These are phyloP conservation scores for Eleusine coracana DNA, from an alignment of 176 grass and related monocot species.

Conservation along the genomic window DNA sequence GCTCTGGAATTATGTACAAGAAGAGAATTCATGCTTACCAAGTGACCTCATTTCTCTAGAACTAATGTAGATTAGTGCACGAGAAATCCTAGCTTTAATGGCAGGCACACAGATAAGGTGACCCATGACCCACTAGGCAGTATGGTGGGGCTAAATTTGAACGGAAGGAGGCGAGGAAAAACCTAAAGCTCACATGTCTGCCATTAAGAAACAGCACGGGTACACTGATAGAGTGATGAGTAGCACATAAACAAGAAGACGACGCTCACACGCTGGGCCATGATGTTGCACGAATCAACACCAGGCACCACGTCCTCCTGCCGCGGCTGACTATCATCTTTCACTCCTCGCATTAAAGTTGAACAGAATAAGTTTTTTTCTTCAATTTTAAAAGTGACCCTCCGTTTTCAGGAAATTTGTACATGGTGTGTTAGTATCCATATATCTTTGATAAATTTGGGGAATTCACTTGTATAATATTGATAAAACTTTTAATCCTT, in stretches of 20 bases:
- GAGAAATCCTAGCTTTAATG: not conserved
- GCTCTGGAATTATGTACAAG: not conserved
- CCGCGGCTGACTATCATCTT: not conserved
- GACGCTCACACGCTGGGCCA: constrained; percentile 21
- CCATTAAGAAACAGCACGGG: constrained; percentile 32
- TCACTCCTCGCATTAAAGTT: not conserved
- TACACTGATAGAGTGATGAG: constrained; percentile 11
- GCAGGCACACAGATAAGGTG: constrained; percentile 4
- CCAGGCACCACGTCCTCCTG: constrained; percentile 36
- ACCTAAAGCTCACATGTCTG: constrained; percentile 36
- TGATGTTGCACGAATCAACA: constrained; percentile 29
- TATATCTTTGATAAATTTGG: too few species aligned
- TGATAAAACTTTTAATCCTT: too few species aligned
- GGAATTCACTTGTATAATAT: too few species aligned
- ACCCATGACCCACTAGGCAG: not conserved
- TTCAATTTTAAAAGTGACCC: not conserved
- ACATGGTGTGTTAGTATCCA: not conserved
- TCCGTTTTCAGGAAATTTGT: not conserved
- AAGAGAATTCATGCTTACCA: not conserved
- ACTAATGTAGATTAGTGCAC: not conserved
- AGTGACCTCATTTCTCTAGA: not conserved
- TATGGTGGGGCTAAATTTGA: constrained; percentile 10
- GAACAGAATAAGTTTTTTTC: not conserved
- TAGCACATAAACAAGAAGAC: constrained; percentile 23
- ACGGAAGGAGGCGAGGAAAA: constrained; percentile 9